Base-by-base conservation (phyloP, 73 alveolate species). In the Symbiodinium natans region DNA sequence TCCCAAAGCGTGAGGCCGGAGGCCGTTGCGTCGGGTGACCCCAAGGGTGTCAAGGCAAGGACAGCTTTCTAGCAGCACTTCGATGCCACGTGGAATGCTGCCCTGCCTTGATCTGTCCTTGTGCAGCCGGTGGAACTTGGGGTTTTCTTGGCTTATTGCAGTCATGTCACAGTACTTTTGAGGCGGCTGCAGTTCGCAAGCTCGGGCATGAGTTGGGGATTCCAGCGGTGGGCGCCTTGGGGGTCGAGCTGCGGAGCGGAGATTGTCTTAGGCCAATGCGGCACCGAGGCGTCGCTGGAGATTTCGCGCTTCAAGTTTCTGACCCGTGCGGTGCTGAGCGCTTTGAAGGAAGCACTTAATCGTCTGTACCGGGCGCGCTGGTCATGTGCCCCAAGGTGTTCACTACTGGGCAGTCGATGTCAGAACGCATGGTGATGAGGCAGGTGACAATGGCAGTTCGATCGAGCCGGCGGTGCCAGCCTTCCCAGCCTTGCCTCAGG, bases 191-290 rank as follows among this genome's bases (percentile, higher is more conserved):
- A 34, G 95, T 88, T 39, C 95, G 95, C 3, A 88, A 88, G 42
- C 95, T 88, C 17, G 95, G 95, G 21, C 95, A 88, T n/a, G 95
- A 88, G 73, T 42, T 88, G 95, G 95, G 95, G n/a, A 88, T 88
- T 36, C 95, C 95, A 39, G 84, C 95, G 13, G 95, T 59, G 36
- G 38, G 21, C 8, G 21, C 71, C 95, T 68, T 31, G 63, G 94
- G 21, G 75, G 1, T 2, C 75, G 31, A 21, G 75, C 17, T 56
- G 17, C 75, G 17, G 5, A 56, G 27, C 31, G 17, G 27, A 1
- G 17, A 34, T 75, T 75, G 86, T 75, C 11, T n/a, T 46, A 11
- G 13, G 8, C 86, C 36, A 17, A 11, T 63, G 80, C 5, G 34
- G 80, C 25, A 10, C 21, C 33, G 73, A 88, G 95, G 80, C 42